Evolutionary conservation across 306 rosid genomes (phyloP), one percentile per base, ranked within the genome.

Genomic region (Quillaja saponaria): DNA sequence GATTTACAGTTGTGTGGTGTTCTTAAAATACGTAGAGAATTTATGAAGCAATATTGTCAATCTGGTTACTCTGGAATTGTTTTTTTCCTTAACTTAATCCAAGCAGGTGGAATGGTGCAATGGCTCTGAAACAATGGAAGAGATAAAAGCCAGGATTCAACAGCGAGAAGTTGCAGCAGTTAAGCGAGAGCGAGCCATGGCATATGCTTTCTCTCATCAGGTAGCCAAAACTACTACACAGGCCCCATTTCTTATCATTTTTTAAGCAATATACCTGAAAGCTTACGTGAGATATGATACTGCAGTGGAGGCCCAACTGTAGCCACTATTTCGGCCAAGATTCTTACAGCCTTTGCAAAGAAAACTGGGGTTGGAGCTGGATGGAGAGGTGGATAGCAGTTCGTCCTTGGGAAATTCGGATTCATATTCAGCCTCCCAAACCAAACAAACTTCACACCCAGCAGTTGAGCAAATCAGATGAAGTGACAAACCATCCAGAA

Each of bases 341-440:
- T 64, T 79, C 90, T 16, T 76, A 66, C 49, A 61, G 76, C 62
- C 77, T 84, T 38, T 84, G 87, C 14, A 86, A 76, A 56, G 91
- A 78, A 53, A 84, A 79, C 55, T 90, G 91, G 91, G 95, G 96
- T 46, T 90, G 96, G 96, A 86, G 95, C 73, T 88, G 94, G 96
- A 76, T 35, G 31, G 94, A 85, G 50, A 87, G 96, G 5, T 85
- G 96, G 94, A 82, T 88, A 6, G 88, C 96, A 0, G 96, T 89
- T 6, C 86, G 95, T n/a, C 96, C 96, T 13, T 86, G 91, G 89
- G 95, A 86, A 68, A 72, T 82, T 20, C 79, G 88, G 53, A 77
- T 80, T 58, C 68, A 49, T 19, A 59, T 71, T 62, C 75, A 78
- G 1, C 19, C 89, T 45, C 54, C 80, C 8, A 75, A 66, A 41